Conservation (phyloP, 768 basidiomycete genomes). For the Candolleomyces efflorescens region DNA sequence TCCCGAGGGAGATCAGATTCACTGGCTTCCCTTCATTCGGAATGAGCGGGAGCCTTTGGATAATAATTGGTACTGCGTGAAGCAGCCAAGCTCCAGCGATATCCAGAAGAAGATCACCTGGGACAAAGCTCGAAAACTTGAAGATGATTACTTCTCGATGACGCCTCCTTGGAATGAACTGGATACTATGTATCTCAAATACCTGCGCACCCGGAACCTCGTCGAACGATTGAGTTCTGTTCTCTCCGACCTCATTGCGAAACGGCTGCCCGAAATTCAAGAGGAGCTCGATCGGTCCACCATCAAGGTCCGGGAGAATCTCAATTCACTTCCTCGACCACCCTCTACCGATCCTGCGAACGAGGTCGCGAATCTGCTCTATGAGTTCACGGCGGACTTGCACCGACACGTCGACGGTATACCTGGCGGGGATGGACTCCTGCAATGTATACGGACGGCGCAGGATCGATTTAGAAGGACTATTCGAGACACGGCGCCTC, state of each 20-base stretch:
- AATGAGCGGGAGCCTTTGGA: constrained; percentile 48
- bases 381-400: constrained; percentile 44
- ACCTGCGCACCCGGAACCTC: constrained; percentile 53
- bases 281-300: constrained; percentile 51
- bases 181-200: constrained; percentile 43
- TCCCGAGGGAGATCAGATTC: constrained; percentile 45
- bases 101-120: constrained; percentile 52
- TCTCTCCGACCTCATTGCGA: constrained; percentile 58
- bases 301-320: constrained; percentile 26
- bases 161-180: constrained; percentile 52
- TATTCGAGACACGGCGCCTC: constrained; percentile 52
- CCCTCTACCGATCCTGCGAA: constrained; percentile 53
- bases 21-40: constrained; percentile 54
- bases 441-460: constrained; percentile 51
- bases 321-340: constrained; percentile 38
- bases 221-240: constrained; percentile 55
- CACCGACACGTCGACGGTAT: constrained; percentile 46
- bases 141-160: constrained; percentile 52
- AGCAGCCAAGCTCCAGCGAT: constrained; percentile 49
- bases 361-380: constrained; percentile 50
- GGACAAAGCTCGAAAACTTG: constrained; percentile 52
- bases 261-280: constrained; percentile 62
- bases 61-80: constrained; percentile 59
- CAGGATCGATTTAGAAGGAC: constrained; percentile 42
- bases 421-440: constrained; percentile 44